phyloP scores from a whole-genome alignment of 495 filamentous ascomycete species.

The Viridothelium virens region DNA sequence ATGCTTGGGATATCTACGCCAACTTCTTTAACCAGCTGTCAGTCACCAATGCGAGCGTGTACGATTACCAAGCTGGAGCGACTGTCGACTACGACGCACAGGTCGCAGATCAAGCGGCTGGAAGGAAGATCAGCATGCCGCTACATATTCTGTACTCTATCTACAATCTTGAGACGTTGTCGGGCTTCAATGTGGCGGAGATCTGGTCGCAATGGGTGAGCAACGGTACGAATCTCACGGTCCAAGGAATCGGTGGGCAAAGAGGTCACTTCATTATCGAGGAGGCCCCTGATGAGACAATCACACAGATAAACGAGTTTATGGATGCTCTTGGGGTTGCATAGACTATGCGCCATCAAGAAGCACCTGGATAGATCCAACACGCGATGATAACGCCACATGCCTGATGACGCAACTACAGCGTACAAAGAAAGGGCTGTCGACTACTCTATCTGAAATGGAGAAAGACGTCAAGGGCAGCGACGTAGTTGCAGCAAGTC shows the following conservation, averaged over 20 bases:
- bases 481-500: no score
- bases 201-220: neutral
- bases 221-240: neutral
- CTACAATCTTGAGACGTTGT: neutral
- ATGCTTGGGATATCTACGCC: neutral
- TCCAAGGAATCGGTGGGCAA: neutral
- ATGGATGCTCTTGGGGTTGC: constrained; percentile 7
- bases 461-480: no score
- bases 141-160: neutral
- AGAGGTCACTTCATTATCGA: constrained; percentile 2
- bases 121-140: constrained; percentile 7
- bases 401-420: neutral
- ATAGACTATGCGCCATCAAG: neutral
- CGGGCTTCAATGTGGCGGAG: neutral
- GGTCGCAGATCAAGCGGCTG: constrained; percentile 1
- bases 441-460: no score
- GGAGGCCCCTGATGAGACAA: neutral
- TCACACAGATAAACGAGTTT: neutral
- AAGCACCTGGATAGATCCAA: neutral
- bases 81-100: neutral
- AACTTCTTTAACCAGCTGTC: constrained; percentile 1
- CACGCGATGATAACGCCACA: neutral
- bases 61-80: neutral
- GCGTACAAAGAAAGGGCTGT: no score
- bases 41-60: neutral